A percentile compares a stretch with the other conserved stretches of the same genome.
Evolutionary conservation across 2,329 filamentous ascomycete species (phyloP).

Genomic region (Paracoccidioides brasiliensis): DNA sequence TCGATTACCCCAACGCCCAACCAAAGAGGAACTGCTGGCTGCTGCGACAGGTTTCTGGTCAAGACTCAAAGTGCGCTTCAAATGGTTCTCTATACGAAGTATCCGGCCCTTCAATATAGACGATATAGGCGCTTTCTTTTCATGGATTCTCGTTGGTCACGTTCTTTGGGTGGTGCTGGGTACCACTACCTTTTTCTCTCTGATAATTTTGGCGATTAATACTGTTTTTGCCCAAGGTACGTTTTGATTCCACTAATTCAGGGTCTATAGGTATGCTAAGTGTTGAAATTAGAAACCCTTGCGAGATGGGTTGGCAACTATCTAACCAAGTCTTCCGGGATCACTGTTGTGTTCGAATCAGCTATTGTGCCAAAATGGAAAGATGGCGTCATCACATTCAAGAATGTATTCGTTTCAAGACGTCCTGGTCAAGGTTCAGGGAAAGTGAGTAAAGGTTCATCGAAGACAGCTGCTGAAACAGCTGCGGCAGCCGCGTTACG

Average conservation of each 20-base stretch:
- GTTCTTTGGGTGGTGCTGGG: conserved; percentile 92
- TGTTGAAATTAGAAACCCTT: conserved; percentile 56
- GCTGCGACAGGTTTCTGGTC: conserved; percentile 91
- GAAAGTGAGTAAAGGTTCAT: conserved; percentile 85
- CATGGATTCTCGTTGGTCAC: conserved; percentile 89
- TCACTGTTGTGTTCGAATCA: conserved; percentile 92
- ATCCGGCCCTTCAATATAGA: conserved; percentile 89
- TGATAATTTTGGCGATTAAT: conserved; percentile 83
- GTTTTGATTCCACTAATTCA: conserved; percentile 13
- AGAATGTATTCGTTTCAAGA: conserved; percentile 89
- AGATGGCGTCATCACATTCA: conserved; percentile 88
- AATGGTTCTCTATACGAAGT: conserved; percentile 94
- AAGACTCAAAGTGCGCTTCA: conserved; percentile 78
- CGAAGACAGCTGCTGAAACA: conserved; percentile 67
- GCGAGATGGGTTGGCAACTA: conserved; percentile 93
- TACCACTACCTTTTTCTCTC: conserved; percentile 91
- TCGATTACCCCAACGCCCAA: conserved; percentile 62
- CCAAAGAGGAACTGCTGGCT: conserved; percentile 81
- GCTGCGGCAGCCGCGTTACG: conserved; percentile 56
- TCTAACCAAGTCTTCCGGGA: conserved; percentile 79
- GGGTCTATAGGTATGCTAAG: conserved; percentile 13
- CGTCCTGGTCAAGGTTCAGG: conserved; percentile 70
- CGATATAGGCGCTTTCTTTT: conserved; percentile 89
- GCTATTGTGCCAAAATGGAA: conserved; percentile 95
- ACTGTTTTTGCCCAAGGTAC: conserved; percentile 87